phyloP scores from a whole-genome alignment of 257 asterid species.

The Fraxinus pennsylvanica region DNA sequence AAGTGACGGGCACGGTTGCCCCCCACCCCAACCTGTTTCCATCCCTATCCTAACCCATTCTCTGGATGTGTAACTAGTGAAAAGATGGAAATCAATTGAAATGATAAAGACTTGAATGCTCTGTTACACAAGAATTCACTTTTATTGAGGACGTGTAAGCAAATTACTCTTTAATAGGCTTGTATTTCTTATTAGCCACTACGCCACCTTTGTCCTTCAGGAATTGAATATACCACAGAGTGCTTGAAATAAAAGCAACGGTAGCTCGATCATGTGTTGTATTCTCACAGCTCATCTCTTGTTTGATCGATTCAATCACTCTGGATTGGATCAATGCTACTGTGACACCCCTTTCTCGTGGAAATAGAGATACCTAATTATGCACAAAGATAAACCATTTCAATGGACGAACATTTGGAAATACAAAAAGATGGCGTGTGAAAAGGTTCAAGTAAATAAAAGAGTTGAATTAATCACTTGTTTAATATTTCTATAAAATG shows the following conservation, averaged over 20 bases:
- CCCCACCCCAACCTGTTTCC: too few relatives aligned
- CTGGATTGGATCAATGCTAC: conserved; percentile 73
- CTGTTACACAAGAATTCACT: conserved; percentile 4
- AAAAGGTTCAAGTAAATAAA: conserved; percentile 13
- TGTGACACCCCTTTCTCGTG: conserved; percentile 88
- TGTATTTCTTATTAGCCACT: conserved; percentile 79
- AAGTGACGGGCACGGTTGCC: too few relatives aligned
- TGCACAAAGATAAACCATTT: neutral
- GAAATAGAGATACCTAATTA: conserved; percentile 87
- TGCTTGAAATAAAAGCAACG: conserved; percentile 82
- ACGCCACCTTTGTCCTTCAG: conserved; percentile 98
- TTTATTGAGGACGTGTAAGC: neutral
- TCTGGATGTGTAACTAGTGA: conserved; percentile 12
- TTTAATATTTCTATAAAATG: conserved; percentile 91
- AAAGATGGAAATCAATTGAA: conserved; percentile 1
- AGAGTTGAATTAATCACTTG: conserved; percentile 53
- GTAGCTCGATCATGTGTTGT: conserved; percentile 67
- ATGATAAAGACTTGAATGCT: conserved; percentile 7
- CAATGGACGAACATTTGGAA: neutral
- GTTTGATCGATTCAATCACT: conserved; percentile 81
- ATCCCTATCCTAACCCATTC: neutral
- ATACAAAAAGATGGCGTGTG: conserved; percentile 2
- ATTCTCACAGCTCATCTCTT: conserved; percentile 67
- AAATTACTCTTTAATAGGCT: conserved; percentile 57
- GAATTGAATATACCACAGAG: conserved; percentile 80